phyloP scores from a whole-genome alignment of 2,329 filamentous ascomycete species.

The Talaromyces sp. region DNA sequence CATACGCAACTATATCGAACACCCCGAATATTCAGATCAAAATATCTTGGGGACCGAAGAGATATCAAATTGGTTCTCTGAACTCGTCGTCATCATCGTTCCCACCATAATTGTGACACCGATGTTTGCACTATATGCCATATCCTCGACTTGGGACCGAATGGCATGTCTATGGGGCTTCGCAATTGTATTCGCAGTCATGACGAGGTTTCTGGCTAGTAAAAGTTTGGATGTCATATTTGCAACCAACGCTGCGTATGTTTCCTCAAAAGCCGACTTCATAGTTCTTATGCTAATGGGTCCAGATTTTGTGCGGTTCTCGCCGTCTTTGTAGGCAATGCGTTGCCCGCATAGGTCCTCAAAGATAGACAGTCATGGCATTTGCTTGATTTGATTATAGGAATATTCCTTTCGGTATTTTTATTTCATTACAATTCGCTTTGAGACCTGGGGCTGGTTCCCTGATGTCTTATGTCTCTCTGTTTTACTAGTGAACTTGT shows the following conservation, averaged over 20 bases:
- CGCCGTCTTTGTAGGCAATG: conserved; percentile 13
- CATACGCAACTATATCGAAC: neutral
- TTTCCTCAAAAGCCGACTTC: neutral
- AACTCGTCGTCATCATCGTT: neutral
- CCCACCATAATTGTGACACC: conserved; percentile 9
- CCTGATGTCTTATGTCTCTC: neutral
- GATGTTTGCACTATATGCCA: conserved; percentile 13
- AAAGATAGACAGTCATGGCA: no score
- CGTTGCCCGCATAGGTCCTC: neutral
- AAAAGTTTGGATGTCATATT: neutral
- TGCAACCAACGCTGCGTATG: conserved; percentile 12
- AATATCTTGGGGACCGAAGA: no score
- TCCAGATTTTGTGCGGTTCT: conserved; percentile 16
- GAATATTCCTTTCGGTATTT: neutral
- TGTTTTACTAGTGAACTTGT: neutral
- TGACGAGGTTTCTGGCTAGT: neutral
- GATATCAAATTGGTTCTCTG: neutral
- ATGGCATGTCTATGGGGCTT: conserved; percentile 9
- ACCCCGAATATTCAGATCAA: neutral
- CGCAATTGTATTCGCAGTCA: neutral
- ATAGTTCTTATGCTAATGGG: neutral
- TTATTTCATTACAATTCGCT: neutral
- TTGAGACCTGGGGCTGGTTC: neutral
- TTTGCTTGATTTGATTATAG: neutral
- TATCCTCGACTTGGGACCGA: neutral